These are phyloP conservation scores for Paulownia fortunei DNA, from an alignment of 257 asterid species.

Conservation along the genomic window DNA sequence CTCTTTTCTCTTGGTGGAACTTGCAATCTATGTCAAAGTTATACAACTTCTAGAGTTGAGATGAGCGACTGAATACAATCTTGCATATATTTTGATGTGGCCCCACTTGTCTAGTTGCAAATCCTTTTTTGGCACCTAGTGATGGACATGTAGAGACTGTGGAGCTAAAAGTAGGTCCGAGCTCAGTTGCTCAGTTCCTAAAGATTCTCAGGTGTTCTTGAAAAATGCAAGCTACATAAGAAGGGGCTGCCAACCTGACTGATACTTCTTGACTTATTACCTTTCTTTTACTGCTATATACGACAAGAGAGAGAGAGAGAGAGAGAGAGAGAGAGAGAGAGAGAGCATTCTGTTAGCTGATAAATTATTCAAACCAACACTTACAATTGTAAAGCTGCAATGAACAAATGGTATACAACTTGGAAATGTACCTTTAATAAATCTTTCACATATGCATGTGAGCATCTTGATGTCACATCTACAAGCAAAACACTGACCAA, in stretches of 20 bases:
- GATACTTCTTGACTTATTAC: not conserved
- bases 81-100: too few relatives aligned
- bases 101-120: not conserved
- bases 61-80: not conserved
- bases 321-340: too few relatives aligned
- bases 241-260: not conserved
- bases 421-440: too few relatives aligned
- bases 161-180: not conserved
- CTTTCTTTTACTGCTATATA: too few relatives aligned
- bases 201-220: not conserved
- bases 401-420: too few relatives aligned
- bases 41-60: not conserved
- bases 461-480: too few relatives aligned
- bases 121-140: not conserved
- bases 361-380: too few relatives aligned
- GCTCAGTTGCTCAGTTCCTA: not conserved
- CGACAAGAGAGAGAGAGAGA: too few relatives aligned
- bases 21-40: not conserved
- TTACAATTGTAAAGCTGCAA: too few relatives aligned
- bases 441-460: too few relatives aligned
- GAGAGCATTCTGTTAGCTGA: too few relatives aligned
- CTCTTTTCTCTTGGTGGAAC: not conserved
- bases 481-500: too few relatives aligned
- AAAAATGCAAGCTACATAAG: not conserved
- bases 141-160: not conserved